Evolutionary conservation across 2,329 filamentous ascomycete genomes (phyloP), one percentile per base, ranked within the genome.

Genomic region (Aspergillus hiratsukae): DNA sequence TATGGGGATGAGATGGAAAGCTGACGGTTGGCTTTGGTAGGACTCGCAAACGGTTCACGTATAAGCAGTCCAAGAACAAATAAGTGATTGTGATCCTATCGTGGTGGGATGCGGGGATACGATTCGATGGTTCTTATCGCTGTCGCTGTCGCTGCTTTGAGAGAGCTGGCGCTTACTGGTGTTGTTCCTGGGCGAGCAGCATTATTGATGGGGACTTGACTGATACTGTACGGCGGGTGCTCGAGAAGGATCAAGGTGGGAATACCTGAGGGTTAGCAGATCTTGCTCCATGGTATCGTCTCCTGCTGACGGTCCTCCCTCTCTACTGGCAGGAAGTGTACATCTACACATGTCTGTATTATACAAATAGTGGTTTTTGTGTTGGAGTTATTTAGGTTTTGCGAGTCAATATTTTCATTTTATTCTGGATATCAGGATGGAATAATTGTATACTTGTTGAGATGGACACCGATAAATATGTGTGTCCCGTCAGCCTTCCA

Each of bases 61-160:
- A 88, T 71, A 88, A 87, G 76, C 79, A 82, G 75, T 86, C 84
- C 58, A 89, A 89, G 82, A 89, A 89, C 73, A 87, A 82, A 75
- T 87, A 79, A 64, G 63, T 53, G 46, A 40, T 45, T 37, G 63
- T 53, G 46, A 40, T 45, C 35, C 10, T n/a, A 40, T 45, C 35
- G 7, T n/a, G 27, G 3, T 35, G 37, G 50, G 21, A 10, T 43
- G 21, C 4, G n/a, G 40, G 21, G n/a, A 21, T 23, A 9, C n/a
- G 1, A 8, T 21, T 43, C 10, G n/a, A 23, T 19, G 40, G 5
- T n/a, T 43, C 4, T 43, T 43, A 8, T 43, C 8, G 40, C 23
- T 43, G n/a, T 43, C 8, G 40, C 23, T 43, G n/a, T 43, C 8
- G 40, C 40, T 43, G 40, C 40, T 5, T 45, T 23, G 14, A 21